Percentiles rank a stretch among this genome's conserved stretches.
These are phyloP conservation scores for Leccinum longicurvipes DNA, from an alignment of 768 basidiomycete species.

Conservation along the genomic window DNA sequence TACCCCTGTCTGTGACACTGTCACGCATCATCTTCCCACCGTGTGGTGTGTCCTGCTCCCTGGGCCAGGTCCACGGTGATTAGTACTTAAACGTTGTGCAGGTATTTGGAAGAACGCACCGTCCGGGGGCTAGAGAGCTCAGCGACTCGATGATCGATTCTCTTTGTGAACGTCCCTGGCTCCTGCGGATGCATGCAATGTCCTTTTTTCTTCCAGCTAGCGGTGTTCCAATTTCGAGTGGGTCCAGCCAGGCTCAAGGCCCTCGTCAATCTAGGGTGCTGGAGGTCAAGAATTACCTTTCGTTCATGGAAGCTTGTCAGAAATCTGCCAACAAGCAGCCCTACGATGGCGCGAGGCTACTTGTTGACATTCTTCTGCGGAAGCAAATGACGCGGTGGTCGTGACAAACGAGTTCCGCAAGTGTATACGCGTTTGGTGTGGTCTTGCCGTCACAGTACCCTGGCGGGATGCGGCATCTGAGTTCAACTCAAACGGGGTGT, in stretches of 20 bases:
- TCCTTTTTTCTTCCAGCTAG: not conserved
- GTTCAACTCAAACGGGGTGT: conserved; percentile 14
- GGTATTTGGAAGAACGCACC: conserved; percentile 2
- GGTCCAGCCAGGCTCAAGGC: not conserved
- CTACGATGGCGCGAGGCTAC: not conserved
- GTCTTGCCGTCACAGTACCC: conserved; percentile 26
- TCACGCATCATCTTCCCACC: conserved; percentile 19
- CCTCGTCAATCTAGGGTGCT: not conserved
- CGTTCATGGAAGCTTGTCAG: not conserved
- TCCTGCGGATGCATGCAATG: not conserved
- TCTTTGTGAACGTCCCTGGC: not conserved
- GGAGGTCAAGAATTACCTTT: conserved; percentile 4
- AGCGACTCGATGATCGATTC: not conserved
- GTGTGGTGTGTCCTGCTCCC: not conserved
- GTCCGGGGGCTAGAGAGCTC: not conserved
- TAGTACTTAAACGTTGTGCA: not conserved
- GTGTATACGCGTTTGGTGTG: conserved; percentile 22
- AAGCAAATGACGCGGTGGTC: conserved; percentile 15
- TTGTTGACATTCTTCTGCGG: conserved; percentile 6
- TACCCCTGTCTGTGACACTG: conserved; percentile 27
- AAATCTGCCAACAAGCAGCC: not conserved
- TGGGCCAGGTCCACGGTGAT: not conserved
- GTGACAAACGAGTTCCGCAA: conserved; percentile 18
- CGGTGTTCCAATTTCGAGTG: conserved; percentile 16
- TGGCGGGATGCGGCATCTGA: conserved; percentile 22